Conservation (phyloP, 129 eudicot species). For the Helichrysum umbraculigerum region DNA sequence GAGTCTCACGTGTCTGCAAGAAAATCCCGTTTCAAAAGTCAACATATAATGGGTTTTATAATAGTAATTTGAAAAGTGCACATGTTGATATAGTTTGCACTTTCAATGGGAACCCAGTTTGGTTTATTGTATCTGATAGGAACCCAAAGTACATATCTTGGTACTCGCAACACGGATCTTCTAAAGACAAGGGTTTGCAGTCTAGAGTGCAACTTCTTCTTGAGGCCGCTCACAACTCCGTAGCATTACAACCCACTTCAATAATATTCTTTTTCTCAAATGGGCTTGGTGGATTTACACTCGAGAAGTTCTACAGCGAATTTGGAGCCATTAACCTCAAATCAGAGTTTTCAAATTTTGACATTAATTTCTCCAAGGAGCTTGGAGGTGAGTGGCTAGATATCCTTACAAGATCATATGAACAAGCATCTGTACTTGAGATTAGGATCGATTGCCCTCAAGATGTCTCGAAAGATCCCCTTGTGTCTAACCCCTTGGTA, state of each 20-base stretch:
- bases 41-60: slow-evolving; percentile 10
- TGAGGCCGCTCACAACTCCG: slow-evolving; percentile 57
- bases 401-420: slow-evolving; percentile 55
- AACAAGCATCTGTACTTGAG: slow-evolving; percentile 51
- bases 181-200: slow-evolving; percentile 58
- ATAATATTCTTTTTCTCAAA: slow-evolving; percentile 72
- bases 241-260: slow-evolving; percentile 57
- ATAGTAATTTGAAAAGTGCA: slow-evolving; percentile 35
- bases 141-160: slow-evolving; percentile 81
- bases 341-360: slow-evolving; percentile 38
- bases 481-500: slow-evolving; percentile 21
- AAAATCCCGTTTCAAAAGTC: slow-evolving; percentile 40
- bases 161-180: slow-evolving; percentile 41
- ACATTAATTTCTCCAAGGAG: slow-evolving; percentile 50
- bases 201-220: slow-evolving; percentile 47
- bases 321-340: slow-evolving; percentile 50
- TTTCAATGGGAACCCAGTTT: slow-evolving; percentile 64
- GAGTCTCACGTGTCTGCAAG: slow-evolving; percentile 94
- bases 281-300: slow-evolving; percentile 46
- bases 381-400: slow-evolving; percentile 65
- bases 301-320: slow-evolving; percentile 40
- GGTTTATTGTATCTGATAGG: slow-evolving; percentile 88
- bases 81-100: slow-evolving; percentile 84
- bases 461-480: slow-evolving; percentile 22
- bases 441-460: slow-evolving; percentile 39